Evolutionary conservation across 2,329 filamentous ascomycete genomes (phyloP), one percentile per base, ranked within the genome.

Genomic region (Neofusicoccum laricinum): DNA sequence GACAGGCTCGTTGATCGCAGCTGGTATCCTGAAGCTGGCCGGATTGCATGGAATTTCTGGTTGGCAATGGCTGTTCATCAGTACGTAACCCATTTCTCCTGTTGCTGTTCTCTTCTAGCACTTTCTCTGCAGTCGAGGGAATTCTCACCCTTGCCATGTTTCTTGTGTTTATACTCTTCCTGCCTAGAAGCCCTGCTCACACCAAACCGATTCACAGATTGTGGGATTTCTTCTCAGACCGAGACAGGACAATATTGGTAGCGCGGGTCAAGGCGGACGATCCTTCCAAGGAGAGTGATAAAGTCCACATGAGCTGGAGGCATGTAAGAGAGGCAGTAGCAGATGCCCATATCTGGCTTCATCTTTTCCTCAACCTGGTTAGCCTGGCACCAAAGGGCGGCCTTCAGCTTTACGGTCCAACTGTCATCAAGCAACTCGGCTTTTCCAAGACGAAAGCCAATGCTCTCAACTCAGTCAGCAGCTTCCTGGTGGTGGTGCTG

Each of bases 1-100:
- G 1, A 61, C 64, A 17, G 65, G 63, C 15, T 55, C 51, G 0
- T 30, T 66, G 40, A 64, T 66, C 36, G 65, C 65, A 12, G 63
- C 63, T 15, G 65, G 65, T 11, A 62, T 66, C 25, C 15, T 59
- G 10, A n/a, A 19, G 3, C 48, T 1, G 78, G 75, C 74, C 68
- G 70, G 63, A 7, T 12, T 11, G 7, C 4, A 30, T n/a, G 58
- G 58, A 1, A 4, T 49, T 25, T 25, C 41, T 1, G 41, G 43
- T 5, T 61, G 58, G 58, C 25, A 36, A 15, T 61, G 58, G 58
- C 34, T 61, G 0, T 61, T 61, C 43, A 61, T 61, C 40, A 48
- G 50, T 53, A 38, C 11, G n/a, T 5, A 1, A 11, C 17, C 34
- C 12, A 36, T 5, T 8, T 21, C 32, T 12, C n/a, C 3, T 2